Base-by-base conservation (phyloP, 2,329 filamentous ascomycete species). In the Pseudogymnoascus sp. region DNA sequence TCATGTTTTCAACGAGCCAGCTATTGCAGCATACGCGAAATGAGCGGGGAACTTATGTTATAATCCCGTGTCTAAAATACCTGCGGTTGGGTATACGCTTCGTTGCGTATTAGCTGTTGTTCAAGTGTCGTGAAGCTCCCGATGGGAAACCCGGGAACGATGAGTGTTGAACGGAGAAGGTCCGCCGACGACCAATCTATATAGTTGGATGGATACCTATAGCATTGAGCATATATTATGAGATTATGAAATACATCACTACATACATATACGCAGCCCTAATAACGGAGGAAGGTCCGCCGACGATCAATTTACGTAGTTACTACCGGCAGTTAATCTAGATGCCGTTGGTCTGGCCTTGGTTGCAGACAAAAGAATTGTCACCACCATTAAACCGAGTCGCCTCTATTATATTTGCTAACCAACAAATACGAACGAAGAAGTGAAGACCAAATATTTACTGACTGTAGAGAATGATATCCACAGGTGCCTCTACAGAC, bases 1-100 rank as follows among this genome's bases (percentile, higher is more conserved):
- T 3, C 45, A 52, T 19, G 10, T 33, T 9, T 39, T 56, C 23
- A 59, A 12, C 21, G 57, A 63, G 60, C 59, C 57, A 8, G 8
- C 28, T 28, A 61, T 63, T 12, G 28, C 26, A 18, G 35, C 33
- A n/a, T 63, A 59, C 41, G 45, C 61, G 12, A 52, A 52, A 30
- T 52, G 26, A 28, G n/a, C 4, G n/a, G 45, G 9, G 23, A 12
- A 18, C 28, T 1, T n/a, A 19, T 10, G n/a, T 6, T 30, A 19
- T n/a, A 12, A 52, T 52, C 2, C 19, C 30, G 28, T 23, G 19
- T 45, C 12, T n/a, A 48, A 48, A 21, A 28, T 13, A 15, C 13
- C 13, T n/a, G 21, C 21, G 15, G 21, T 10, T 48, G 21, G 39
- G 7, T 48, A 28, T 15, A 28, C 21, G 3, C 39, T 48, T 48